Base-by-base conservation (phyloP, 306 rosid species). In the Datisca glomerata region DNA sequence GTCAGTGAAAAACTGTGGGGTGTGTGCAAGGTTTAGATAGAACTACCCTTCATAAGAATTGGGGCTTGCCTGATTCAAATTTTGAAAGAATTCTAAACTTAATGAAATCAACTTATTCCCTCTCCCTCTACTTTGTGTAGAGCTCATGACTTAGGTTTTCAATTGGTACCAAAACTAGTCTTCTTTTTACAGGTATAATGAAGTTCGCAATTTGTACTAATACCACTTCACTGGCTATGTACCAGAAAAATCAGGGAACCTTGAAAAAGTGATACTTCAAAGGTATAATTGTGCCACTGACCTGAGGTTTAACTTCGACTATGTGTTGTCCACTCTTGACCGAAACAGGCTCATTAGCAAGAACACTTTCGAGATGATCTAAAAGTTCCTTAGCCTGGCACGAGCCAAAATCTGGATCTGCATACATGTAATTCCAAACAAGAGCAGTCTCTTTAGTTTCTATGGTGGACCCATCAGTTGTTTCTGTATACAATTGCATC, bases 271-370 rank as follows among this genome's bases (percentile, higher is more conserved):
- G n/a, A n/a, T n/a, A n/a, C n/a, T n/a, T n/a, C n/a, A n/a, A n/a
- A n/a, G n/a, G n/a, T n/a, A n/a, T n/a, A n/a, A n/a, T n/a, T n/a
- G n/a, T n/a, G n/a, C n/a, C 45, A 45, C 68, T 38, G 42, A 81
- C 96, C 96, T 86, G 96, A 50, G 96, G 96, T 72, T 86, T 86
- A 31, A 86, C 96, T 74, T 86, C 96, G 3, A 86, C 96, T 46
- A 78, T 68, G 51, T 60, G 71, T 54, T 55, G 86, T 32, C 91
- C 83, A 45, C 96, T 86, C 60, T 81, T 86, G 56, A 86, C 94
- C 7, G 91, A 59, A 36, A 86, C 96, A 2, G 96, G 96, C 63
- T 81, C 96, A 52, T 86, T 86, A 12, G 91, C 62, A 21, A 86
- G 94, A 65, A 86, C 96, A 54, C 96, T 78, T 53, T 81, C 96